These are phyloP conservation scores for Trichoderma brevicompactum DNA, from an alignment of 2,329 filamentous ascomycete species.

Conservation along the genomic window DNA sequence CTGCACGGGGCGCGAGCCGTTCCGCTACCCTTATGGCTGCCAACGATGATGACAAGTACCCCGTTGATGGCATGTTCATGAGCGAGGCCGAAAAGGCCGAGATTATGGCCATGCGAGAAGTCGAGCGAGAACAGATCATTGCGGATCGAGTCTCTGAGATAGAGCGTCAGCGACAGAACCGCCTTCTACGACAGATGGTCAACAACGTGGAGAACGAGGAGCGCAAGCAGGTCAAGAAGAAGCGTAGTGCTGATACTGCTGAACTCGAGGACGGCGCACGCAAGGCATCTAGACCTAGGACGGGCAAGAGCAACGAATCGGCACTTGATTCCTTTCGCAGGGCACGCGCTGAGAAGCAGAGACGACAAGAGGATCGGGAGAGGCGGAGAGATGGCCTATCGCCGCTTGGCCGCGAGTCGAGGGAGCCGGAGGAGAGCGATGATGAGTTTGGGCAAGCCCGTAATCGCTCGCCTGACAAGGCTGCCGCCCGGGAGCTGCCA, in stretches of 20 bases:
- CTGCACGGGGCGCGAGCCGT: constrained; percentile 46
- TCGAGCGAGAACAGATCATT: constrained; percentile 87
- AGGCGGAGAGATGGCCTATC: constrained; percentile 58
- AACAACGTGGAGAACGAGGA: constrained; percentile 66
- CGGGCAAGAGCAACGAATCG: constrained; percentile 51
- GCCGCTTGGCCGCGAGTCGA: constrained; percentile 41
- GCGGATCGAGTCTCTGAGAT: constrained; percentile 85
- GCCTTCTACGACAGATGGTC: constrained; percentile 77
- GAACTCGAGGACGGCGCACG: constrained; percentile 77
- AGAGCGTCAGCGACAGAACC: constrained; percentile 80
- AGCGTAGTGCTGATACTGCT: constrained; percentile 77
- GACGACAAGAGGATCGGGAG: constrained; percentile 57
- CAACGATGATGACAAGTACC: constrained; percentile 71
- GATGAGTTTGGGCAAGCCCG: constrained; percentile 72
- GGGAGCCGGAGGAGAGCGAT: constrained; percentile 72
- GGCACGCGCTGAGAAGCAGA: constrained; percentile 64
- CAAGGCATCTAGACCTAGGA: constrained; percentile 74
- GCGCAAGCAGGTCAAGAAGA: constrained; percentile 60
- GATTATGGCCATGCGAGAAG: constrained; percentile 85
- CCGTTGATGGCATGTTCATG: constrained; percentile 84
- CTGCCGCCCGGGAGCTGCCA: constrained; percentile 70
- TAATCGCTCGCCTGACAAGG: constrained; percentile 62
- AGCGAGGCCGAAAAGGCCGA: constrained; percentile 73
- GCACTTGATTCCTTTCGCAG: constrained; percentile 73
- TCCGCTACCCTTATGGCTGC: constrained; percentile 51